Evolutionary conservation across 2,329 filamentous ascomycete genomes (phyloP).

Genomic region (Aspergillus puulaauensis): DNA sequence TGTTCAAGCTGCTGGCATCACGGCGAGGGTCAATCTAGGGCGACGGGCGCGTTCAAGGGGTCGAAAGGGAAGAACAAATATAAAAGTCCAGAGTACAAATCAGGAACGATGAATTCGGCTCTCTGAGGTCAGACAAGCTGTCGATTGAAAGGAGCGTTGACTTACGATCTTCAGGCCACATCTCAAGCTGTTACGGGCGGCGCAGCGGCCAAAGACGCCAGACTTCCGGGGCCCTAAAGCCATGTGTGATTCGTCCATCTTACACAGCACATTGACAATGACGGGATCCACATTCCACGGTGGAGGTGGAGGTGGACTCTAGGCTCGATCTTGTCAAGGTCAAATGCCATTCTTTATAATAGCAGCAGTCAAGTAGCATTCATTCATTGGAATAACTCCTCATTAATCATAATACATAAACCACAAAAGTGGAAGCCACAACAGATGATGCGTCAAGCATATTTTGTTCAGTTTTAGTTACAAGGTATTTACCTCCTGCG

Average conservation of each 20-base stretch:
- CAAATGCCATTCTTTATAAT: too few species aligned
- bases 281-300: too few species aligned
- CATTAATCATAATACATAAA: constrained; percentile 1
- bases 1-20: constrained; percentile 21
- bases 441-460: constrained; percentile 9
- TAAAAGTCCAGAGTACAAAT: background rate
- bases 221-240: constrained; percentile 19
- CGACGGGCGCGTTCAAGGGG: background rate
- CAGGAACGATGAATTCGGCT: background rate
- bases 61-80: background rate
- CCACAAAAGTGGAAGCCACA: background rate
- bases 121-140: background rate
- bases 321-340: too few species aligned
- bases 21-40: constrained; percentile 11
- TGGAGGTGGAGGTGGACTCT: too few species aligned
- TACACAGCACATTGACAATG: background rate
- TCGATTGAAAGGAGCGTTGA: background rate
- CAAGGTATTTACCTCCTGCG: constrained; percentile 3
- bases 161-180: constrained; percentile 29
- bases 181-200: constrained; percentile 30
- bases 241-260: constrained; percentile 4
- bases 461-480: constrained; percentile 2
- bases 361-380: too few species aligned
- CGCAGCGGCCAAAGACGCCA: constrained; percentile 33
- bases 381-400: background rate